phyloP scores from a whole-genome alignment of 2,329 filamentous ascomycete genomes.

The Hypoxylon sp. region DNA sequence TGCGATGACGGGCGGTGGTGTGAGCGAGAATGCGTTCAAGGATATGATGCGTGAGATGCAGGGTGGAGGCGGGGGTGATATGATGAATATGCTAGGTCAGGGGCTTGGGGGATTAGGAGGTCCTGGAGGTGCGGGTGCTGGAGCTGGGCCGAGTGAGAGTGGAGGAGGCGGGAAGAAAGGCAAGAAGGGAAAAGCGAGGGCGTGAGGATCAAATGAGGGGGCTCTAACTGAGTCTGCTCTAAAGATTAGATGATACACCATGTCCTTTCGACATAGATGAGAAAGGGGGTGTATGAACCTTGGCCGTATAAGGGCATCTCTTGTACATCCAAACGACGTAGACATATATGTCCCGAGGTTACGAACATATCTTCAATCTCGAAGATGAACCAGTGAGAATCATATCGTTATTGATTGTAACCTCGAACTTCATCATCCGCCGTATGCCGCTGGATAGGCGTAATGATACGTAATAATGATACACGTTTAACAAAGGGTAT shows the following conservation, averaged over 20 bases:
- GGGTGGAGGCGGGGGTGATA: constrained; percentile 57
- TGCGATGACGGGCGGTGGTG: constrained; percentile 90
- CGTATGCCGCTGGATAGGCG: constrained; percentile 9
- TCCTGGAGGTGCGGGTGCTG: constrained; percentile 41
- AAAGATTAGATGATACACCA: not conserved
- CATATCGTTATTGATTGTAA: constrained; percentile 8
- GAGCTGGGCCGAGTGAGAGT: constrained; percentile 43
- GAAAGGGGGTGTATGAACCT: not conserved
- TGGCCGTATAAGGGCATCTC: not conserved
- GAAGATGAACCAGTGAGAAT: not conserved
- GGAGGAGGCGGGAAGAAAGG: constrained; percentile 58
- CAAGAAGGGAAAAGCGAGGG: constrained; percentile 62
- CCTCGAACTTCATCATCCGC: constrained; percentile 7
- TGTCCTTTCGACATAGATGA: not conserved
- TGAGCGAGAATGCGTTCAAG: constrained; percentile 93
- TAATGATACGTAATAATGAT: constrained; percentile 30
- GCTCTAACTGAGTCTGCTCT: not conserved
- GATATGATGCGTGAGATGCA: constrained; percentile 97
- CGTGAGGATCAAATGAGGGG: constrained; percentile 9
- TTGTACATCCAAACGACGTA: too few relatives aligned
- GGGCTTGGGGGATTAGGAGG: constrained; percentile 38
- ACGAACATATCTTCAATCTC: constrained; percentile 1
- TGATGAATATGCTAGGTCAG: constrained; percentile 51
- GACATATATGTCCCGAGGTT: not conserved
- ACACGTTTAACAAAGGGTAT: constrained; percentile 35